Conservation (phyloP, 176 grass and related monocot genomes). For the Puya raimondii region DNA sequence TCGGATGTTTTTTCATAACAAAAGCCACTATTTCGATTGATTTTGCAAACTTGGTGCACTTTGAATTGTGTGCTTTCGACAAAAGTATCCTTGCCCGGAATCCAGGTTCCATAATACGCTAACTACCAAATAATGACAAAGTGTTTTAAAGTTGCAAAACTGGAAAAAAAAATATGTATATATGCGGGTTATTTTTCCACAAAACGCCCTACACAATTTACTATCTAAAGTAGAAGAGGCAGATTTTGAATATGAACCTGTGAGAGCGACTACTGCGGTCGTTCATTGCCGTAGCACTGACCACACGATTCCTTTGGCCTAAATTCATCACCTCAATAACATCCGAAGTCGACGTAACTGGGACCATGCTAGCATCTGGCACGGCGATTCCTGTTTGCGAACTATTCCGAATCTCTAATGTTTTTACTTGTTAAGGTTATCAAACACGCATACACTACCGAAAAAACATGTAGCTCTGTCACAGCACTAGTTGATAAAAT, state of each 20-base stretch:
- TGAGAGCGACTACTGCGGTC: conserved; percentile 96
- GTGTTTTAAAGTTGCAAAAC: no score
- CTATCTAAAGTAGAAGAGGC: neutral
- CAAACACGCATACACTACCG: conserved; percentile 14
- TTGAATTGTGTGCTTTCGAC: no score
- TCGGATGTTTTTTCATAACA: no score
- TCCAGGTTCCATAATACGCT: no score
- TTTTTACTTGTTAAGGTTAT: conserved; percentile 53
- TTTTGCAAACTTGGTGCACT: no score
- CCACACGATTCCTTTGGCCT: conserved; percentile 78
- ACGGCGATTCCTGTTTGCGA: conserved; percentile 70
- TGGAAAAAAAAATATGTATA: no score
- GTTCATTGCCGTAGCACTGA: conserved; percentile 84
- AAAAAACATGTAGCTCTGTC: neutral
- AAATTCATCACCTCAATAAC: conserved; percentile 85
- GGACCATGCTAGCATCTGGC: conserved; percentile 70
- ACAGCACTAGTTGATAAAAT: no score
- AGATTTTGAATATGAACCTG: conserved; percentile 37
- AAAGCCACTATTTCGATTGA: no score
- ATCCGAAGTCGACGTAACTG: conserved; percentile 53
- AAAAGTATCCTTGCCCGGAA: no score
- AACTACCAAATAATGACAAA: no score
- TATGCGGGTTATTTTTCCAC: no score
- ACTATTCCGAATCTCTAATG: conserved; percentile 84
- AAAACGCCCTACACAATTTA: neutral